Base-by-base conservation (phyloP, 2,329 filamentous ascomycete genomes). In the Graphilbum fragrans region DNA sequence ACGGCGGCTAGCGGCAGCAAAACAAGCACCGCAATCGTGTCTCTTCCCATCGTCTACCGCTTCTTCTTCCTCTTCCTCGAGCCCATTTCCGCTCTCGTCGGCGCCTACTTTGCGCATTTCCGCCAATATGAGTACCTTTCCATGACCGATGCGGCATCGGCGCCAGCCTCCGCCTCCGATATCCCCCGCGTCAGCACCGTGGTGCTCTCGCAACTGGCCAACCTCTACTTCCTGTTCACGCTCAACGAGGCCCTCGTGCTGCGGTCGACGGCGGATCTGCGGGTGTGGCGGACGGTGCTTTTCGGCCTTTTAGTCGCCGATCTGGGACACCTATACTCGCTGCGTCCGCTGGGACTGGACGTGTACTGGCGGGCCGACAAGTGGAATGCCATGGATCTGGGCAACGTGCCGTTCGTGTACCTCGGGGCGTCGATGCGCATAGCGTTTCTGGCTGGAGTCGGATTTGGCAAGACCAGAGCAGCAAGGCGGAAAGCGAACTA, bases 21-120 rank as follows among this genome's bases (percentile, higher is more conserved):
- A 20, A 34, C 17, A n/a, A 20, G 12, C 17, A 19, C 4, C 22
- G 35, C 3, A n/a, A 27, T 19, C n/a, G n/a, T n/a, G n/a, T n/a
- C n/a, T n/a, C n/a, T n/a, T n/a, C n/a, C n/a, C 25, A 6, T 7
- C 21, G 49, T 66, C 47, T 88, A 88, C 63, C 71, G 72, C 44
- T 51, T 80, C 55, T 86, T 88, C 65, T 88, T 88, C 63, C 74
- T 87, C 47, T 68, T 79, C 54, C 64, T 88, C 52, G 84, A 90
- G 59, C 72, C 72, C 34, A 48, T 72, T 38, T 69, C 67, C 0
- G 70, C 71, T 21, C 62, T 74, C 19, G 61, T 63, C 5, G 70
- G 70, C 37, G 72, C 71, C 25, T 74, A 62, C 55, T 72, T 59
- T 53, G 64, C 65, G 20, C 65, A 74, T 49, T 66, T 69, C 48